Evolutionary conservation across 2,329 filamentous ascomycete genomes (phyloP), one percentile per base, ranked within the genome.

Genomic region (Amauroascus verrucosus): DNA sequence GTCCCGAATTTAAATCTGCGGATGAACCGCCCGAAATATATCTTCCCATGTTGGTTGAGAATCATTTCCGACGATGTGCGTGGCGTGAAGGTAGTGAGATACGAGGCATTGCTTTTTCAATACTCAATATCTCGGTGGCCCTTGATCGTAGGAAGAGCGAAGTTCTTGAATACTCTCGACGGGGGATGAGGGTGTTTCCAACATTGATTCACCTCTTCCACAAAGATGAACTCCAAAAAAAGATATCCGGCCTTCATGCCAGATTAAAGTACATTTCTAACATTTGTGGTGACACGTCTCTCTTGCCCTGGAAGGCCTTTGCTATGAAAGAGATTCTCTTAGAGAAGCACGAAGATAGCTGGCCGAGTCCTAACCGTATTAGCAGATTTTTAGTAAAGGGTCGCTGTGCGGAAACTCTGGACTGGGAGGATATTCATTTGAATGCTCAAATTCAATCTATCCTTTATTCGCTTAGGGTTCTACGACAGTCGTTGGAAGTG

Each of bases 381-480:
- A 56, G 56, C 24, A 54, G 57, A 32, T 70, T 71, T 26, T 56
- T 72, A 7, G 56, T 43, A 18, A 47, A 61, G 8, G 65, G 65
- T 1, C 61, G 62, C 47, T 61, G 62, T 56, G 62, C 60, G 1
- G 64, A 70, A n/a, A 60, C 61, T 1, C 52, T 71, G 9, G 68
- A 72, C 1, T 86, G 83, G 84, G 70, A 76, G 8, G 69, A 77
- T 16, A 66, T 85, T 41, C 84, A 88, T 60, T 72, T 84, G 46
- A 64, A 75, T 7, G 81, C 82, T 0, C 79, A 84, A 57, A 65
- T 81, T 0, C 79, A 84, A 51, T 79, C 78, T 3, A 72, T 75
- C 0, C 65, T 80, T 5, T 86, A 85, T 61, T 85, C 82, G 0
- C 62, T 85, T 1, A 74, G 81, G 41, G 77, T 85, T 71, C 58